Conservation (phyloP, 495 filamentous ascomycete species). For the Neurospora tetraspora region DNA sequence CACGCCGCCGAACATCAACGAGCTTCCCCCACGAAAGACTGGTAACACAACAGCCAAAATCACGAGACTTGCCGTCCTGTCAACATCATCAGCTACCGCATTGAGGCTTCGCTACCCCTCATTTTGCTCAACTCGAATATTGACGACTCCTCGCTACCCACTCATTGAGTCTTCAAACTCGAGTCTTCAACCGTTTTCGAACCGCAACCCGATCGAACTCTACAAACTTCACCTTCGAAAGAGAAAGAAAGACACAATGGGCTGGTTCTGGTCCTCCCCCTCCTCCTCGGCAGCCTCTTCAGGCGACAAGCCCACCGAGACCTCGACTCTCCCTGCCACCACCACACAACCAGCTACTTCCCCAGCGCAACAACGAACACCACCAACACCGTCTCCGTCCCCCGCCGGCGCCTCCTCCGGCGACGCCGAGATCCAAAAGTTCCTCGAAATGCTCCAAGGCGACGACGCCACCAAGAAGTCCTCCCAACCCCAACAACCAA, state of each 20-base stretch:
- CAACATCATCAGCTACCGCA: neutral
- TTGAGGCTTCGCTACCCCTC: neutral
- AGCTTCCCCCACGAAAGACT: neutral
- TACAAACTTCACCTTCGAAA: neutral
- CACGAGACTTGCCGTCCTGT: neutral
- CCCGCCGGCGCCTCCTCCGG: slow-evolving; percentile 5
- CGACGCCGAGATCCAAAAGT: slow-evolving; percentile 34
- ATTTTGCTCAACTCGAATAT: neutral
- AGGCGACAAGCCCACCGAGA: slow-evolving; percentile 10
- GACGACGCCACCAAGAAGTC: slow-evolving; percentile 8
- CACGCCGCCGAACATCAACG: neutral
- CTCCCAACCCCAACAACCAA: slow-evolving; percentile 3
- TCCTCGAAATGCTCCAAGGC: slow-evolving; percentile 27
- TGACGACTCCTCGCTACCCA: neutral
- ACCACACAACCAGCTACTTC: slow-evolving; percentile 8
- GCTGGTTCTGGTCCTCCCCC: slow-evolving; percentile 39
- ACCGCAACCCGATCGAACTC: neutral
- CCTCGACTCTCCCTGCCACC: slow-evolving; percentile 3
- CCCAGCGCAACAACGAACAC: slow-evolving; percentile 1
- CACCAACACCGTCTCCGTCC: slow-evolving; percentile 5
- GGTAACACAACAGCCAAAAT: neutral
- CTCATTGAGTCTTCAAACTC: neutral
- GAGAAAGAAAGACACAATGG: slow-evolving; percentile 30
- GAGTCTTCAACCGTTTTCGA: neutral
- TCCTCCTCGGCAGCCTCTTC: slow-evolving; percentile 14